These are phyloP conservation scores for Geotrichum cucujoidarum DNA, from an alignment of 1,139 yeast genomes.

Conservation along the genomic window DNA sequence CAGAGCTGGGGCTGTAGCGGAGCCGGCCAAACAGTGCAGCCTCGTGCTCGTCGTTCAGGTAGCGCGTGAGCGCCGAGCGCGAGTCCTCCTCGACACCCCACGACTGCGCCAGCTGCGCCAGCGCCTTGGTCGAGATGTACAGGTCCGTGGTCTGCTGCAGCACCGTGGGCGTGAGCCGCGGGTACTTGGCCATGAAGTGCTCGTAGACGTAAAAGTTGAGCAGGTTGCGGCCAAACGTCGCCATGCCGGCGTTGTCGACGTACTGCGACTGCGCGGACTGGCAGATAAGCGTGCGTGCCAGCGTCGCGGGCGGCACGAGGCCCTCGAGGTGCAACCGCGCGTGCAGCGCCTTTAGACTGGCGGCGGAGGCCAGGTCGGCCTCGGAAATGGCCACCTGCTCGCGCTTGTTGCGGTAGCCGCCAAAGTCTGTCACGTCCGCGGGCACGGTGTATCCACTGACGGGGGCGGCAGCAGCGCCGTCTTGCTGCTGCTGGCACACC, in stretches of 20 bases:
- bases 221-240: conserved; percentile 72
- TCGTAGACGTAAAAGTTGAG: conserved; percentile 74
- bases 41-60: conserved; percentile 50
- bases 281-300: conserved; percentile 76
- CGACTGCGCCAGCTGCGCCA: conserved; percentile 55
- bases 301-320: conserved; percentile 54
- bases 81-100: conserved; percentile 90
- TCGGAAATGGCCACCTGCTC: conserved; percentile 12
- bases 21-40: conserved; percentile 32
- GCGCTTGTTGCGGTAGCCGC: conserved; percentile 25
- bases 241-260: conserved; percentile 74
- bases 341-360: conserved; percentile 67
- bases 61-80: conserved; percentile 59
- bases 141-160: conserved; percentile 70
- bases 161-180: conserved; percentile 80
- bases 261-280: conserved; percentile 41
- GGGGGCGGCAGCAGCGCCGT: no score
- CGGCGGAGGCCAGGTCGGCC: conserved; percentile 29
- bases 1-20: conserved; percentile 30
- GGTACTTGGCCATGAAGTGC: conserved; percentile 67
- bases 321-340: conserved; percentile 51
- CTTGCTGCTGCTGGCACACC: no score
- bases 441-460: conserved; percentile 15
- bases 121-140: conserved; percentile 59
- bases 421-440: conserved; percentile 30